Evolutionary conservation across 495 filamentous ascomycete genomes (phyloP).

Genomic region (Terfezia claveryi): DNA sequence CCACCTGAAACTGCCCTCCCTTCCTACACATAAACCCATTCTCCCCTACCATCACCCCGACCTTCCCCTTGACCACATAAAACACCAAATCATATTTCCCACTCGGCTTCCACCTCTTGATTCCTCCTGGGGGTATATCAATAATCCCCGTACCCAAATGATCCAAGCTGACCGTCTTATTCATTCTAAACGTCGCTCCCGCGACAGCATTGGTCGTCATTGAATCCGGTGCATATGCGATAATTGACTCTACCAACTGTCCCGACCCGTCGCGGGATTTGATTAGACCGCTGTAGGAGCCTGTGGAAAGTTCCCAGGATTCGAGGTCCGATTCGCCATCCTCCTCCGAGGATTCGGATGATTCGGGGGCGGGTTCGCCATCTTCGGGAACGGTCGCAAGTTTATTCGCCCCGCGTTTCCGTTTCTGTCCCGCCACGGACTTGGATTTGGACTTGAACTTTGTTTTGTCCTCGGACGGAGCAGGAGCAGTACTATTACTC

Average conservation of each 20-base stretch:
- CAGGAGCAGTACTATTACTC: conserved; percentile 25
- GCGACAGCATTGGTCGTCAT: conserved; percentile 57
- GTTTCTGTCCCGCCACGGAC: neutral
- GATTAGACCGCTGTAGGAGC: neutral
- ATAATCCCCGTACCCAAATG: conserved; percentile 81
- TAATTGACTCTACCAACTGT: conserved; percentile 30
- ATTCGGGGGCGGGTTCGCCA: conserved; percentile 7
- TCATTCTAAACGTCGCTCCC: conserved; percentile 56
- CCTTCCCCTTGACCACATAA: conserved; percentile 60
- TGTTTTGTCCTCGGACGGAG: conserved; percentile 24
- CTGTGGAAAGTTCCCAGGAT: neutral
- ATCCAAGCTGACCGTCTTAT: conserved; percentile 58
- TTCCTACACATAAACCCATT: conserved; percentile 63
- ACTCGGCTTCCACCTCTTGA: conserved; percentile 74
- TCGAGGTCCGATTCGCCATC: conserved; percentile 10
- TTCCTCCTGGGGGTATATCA: conserved; percentile 56
- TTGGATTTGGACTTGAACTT: conserved; percentile 19
- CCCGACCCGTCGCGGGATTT: neutral
- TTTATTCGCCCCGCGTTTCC: neutral
- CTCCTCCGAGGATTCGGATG: conserved; percentile 21
- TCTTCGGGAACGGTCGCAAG: conserved; percentile 17
- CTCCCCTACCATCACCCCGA: conserved; percentile 55
- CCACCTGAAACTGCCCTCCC: conserved; percentile 80
- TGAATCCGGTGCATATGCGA: conserved; percentile 54
- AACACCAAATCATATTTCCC: conserved; percentile 91